Evolutionary conservation across 306 rosid genomes (phyloP), one percentile per base, ranked within the genome.

Genomic region (Vigna reflexopilosa): DNA sequence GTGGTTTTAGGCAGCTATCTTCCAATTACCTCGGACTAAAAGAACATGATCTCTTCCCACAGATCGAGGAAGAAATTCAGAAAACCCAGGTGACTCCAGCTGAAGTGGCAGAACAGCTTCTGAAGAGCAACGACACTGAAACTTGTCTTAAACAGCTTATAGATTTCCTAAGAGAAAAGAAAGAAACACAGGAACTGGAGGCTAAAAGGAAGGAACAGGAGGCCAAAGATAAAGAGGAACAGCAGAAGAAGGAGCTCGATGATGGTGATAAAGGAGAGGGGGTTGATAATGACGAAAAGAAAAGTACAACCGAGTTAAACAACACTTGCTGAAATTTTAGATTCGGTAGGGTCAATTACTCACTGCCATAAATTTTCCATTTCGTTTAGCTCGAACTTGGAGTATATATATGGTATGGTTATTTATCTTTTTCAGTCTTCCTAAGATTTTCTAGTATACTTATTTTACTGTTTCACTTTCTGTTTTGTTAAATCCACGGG

Each of bases 31-130:
- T 86, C 3, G 73, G 81, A 47, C 75, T 83, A 13, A 1, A 61
- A 8, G 51, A 86, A 5, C 83, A 86, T 50, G 0, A 2, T 48
- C 81, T 73, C 11, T 83, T 76, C 34, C 4, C 3, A 12, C 65
- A 62, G 9, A 76, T 86, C 4, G 89, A 83, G 13, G 68, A 75
- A 13, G 69, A 34, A n/a, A 77, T 86, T 72, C 72, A 62, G 47
- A 14, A 22, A 22, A 42, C 85, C 7, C 67, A 54, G 14, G 78
- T 86, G 2, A 83, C 87, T 48, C 85, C 89, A 1, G 89, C 89
- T 67, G 85, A 86, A 68, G 78, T 86, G 13, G 85, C 89, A 0
- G 87, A 86, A 57, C 81, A 86, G 57, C 75, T 86, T 48, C 71
- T 86, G 58, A 80, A 80, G 87, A 51, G 81, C 11, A 49, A 6